Evolutionary conservation across 345 rosid genomes (phyloP), one percentile per base, ranked within the genome.

Genomic region (Bruguiera gymnorhiza): DNA sequence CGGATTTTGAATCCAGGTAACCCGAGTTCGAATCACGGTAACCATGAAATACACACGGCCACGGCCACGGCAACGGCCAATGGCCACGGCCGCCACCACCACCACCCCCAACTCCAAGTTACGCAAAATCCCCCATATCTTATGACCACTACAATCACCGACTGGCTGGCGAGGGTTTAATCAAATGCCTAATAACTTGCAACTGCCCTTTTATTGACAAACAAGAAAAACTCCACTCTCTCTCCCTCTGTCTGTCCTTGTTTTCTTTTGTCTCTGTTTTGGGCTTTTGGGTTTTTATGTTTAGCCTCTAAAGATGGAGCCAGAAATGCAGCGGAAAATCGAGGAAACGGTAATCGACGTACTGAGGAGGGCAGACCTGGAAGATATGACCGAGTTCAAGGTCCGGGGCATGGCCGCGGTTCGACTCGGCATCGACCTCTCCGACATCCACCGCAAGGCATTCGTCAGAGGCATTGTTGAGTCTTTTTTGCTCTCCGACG

Each of bases 331-430:
- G 23, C 75, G 62, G 55, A 83, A 60, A 69, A 83, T 93, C 76
- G 86, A 86, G 78, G 86, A 81, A 69, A 77, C 87, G 24, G 91
- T 91, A 50, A 75, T 65, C 58, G 80, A 76, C 2, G 77, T 89
- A 32, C 93, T 91, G 23, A 82, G 65, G 63, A 68, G 69, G 55
- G 84, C 90, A 19, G 79, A 91, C 77, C 71, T 91, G 83, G 87
- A 82, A 24, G 81, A 71, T 16, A 81, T 88, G 81, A 91, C 92
- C 5, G 97, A 91, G 88, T 89, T 83, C 82, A 86, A 86, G 68
- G 85, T 89, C 83, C 86, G 97, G 36, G 55, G 68, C 27, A 59
- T 73, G 15, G 92, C 84, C 66, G 79, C 92, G 2, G 77, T 78
- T 75, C 84, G 70, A 34, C 87, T 89, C 62, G 89, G 87, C 59